Percentiles rank a stretch among this genome's conserved stretches.
Evolutionary conservation across 2,329 filamentous ascomycete species (phyloP).

Genomic region (Alternaria dauci): DNA sequence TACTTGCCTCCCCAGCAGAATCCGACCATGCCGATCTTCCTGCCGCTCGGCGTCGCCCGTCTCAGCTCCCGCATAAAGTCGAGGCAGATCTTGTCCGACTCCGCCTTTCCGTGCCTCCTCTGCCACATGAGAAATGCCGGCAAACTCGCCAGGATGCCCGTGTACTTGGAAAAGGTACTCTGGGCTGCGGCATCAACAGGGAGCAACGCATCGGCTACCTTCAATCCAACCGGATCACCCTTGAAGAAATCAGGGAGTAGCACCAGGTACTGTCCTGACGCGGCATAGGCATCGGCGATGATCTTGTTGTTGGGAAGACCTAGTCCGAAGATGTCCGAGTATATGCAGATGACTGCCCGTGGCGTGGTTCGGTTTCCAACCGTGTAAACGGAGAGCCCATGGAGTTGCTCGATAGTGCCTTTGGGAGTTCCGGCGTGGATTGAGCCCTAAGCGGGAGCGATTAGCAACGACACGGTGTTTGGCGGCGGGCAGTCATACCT

Average conservation of each 20-base stretch:
- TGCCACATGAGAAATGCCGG: conserved; percentile 36
- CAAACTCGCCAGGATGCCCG: conserved; percentile 48
- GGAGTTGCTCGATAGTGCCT: conserved; percentile 25
- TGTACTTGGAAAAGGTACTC: conserved; percentile 50
- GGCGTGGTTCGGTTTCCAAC: conserved; percentile 28
- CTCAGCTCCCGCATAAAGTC: conserved; percentile 46
- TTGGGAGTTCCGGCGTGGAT: conserved; percentile 47
- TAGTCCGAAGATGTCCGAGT: conserved; percentile 38
- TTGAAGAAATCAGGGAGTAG: conserved; percentile 38
- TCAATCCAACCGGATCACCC: conserved; percentile 29
- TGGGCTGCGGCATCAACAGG: conserved; percentile 50
- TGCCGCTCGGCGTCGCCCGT: conserved; percentile 35
- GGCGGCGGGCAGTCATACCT: conserved; percentile 17
- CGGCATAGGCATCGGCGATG: conserved; percentile 35
- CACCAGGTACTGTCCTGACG: conserved; percentile 32
- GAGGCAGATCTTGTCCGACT: conserved; percentile 47
- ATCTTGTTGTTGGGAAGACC: conserved; percentile 38
- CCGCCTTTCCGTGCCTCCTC: conserved; percentile 43
- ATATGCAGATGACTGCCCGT: conserved; percentile 31
- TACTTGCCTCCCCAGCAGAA: conserved; percentile 52
- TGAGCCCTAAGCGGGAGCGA: conserved; percentile 38
- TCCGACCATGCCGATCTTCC: conserved; percentile 45
- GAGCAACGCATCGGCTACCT: conserved; percentile 48
- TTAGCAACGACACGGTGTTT: background rate
- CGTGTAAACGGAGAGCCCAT: conserved; percentile 35